A percentile compares a stretch with the other conserved stretches of the same genome.
Evolutionary conservation across 2,329 filamentous ascomycete species (phyloP).

Genomic region (Neopestalotiopsis rosae): DNA sequence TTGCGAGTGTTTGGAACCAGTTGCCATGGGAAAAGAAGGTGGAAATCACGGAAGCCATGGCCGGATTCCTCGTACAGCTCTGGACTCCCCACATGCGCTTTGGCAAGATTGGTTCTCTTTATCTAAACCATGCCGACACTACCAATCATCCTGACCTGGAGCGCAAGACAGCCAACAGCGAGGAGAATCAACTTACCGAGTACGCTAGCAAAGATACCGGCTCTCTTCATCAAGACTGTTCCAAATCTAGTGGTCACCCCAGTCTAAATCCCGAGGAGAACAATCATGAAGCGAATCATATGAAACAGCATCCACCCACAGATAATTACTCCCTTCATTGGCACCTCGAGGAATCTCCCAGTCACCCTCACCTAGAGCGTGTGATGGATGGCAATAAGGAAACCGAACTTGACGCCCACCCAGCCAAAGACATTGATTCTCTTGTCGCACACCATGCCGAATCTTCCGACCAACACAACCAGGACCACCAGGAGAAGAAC

Average conservation of each 20-base stretch:
- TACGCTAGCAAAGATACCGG: neutral
- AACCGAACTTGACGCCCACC: too few species aligned
- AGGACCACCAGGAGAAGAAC: neutral
- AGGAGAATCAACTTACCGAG: neutral
- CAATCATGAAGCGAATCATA: too few species aligned
- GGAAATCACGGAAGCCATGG: constrained; percentile 6
- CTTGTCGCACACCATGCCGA: neutral
- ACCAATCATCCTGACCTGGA: neutral
- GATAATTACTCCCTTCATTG: too few species aligned
- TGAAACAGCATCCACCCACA: too few species aligned
- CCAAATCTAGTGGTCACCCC: too few species aligned
- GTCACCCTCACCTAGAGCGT: too few species aligned
- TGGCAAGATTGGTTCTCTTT: constrained; percentile 13
- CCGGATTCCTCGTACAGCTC: constrained; percentile 10
- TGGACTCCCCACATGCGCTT: neutral
- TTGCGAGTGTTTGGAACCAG: constrained; percentile 1
- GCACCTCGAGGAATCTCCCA: too few species aligned
- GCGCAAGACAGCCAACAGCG: neutral
- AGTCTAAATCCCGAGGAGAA: too few species aligned
- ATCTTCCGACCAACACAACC: neutral
- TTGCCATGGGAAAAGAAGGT: constrained; percentile 11
- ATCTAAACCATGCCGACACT: neutral
- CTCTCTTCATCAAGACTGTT: too few species aligned
- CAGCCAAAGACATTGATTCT: too few species aligned
- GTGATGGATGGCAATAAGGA: too few species aligned